phyloP scores from a whole-genome alignment of 805 yeast genomes.

The Candida nemodendra region DNA sequence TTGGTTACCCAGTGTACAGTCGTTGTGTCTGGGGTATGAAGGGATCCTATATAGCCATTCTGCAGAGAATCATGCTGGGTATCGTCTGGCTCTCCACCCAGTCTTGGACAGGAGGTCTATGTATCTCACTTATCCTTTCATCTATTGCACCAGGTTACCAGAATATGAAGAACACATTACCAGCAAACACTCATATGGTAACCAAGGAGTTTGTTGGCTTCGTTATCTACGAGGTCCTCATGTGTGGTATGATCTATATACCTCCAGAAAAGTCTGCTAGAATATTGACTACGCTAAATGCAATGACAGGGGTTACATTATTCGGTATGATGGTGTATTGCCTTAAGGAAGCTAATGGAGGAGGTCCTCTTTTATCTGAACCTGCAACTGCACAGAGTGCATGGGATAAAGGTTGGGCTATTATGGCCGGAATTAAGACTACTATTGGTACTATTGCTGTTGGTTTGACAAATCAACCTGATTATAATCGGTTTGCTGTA shows the following conservation, averaged over 20 bases:
- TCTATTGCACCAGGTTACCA: conserved; percentile 38
- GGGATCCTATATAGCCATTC: conserved; percentile 43
- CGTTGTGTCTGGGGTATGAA: conserved; percentile 46
- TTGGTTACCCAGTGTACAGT: conserved; percentile 46
- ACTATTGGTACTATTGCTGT: conserved; percentile 40
- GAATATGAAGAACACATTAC: conserved; percentile 21
- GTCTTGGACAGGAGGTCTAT: conserved; percentile 47
- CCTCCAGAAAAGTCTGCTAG: conserved; percentile 32
- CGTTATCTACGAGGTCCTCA: conserved; percentile 41
- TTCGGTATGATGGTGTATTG: conserved; percentile 28
- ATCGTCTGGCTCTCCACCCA: conserved; percentile 47
- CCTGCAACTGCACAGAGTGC: conserved; percentile 20
- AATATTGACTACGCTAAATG: conserved; percentile 23
- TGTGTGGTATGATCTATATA: conserved; percentile 24
- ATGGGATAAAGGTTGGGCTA: conserved; percentile 39
- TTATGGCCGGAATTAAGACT: conserved; percentile 39
- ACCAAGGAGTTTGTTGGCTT: conserved; percentile 44
- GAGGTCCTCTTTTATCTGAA: conserved; percentile 25
- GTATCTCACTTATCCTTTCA: conserved; percentile 39
- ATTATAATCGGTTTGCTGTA: conserved; percentile 37
- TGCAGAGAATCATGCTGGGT: conserved; percentile 42
- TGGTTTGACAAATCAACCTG: conserved; percentile 41
- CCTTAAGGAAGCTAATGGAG: conserved; percentile 30
- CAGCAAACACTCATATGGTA: conserved; percentile 32
- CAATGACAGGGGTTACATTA: conserved; percentile 24